These are phyloP conservation scores for Pseudonitzschia pungens DNA, from an alignment of 108 stramenopile species.

Conservation along the genomic window DNA sequence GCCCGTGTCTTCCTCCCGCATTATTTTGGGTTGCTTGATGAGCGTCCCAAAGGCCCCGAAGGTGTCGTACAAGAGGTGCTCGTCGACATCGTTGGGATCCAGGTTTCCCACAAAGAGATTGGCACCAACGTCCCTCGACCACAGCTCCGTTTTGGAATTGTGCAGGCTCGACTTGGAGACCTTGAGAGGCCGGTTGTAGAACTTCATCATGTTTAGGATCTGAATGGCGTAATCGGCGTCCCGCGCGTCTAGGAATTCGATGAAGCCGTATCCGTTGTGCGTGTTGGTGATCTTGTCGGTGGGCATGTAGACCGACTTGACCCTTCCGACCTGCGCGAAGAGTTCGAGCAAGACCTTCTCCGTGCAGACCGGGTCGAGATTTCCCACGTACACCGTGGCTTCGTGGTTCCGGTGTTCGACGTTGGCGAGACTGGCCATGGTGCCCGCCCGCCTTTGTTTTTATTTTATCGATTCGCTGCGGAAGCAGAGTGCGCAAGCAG, in stretches of 20 bases:
- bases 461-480: no score
- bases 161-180: conserved; percentile 90
- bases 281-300: conserved; percentile 91
- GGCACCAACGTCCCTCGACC: conserved; percentile 88
- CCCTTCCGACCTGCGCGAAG: conserved; percentile 92
- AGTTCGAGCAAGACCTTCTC: conserved; percentile 95
- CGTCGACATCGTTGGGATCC: conserved; percentile 93
- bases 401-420: conserved; percentile 99
- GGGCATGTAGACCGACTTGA: conserved; percentile 96
- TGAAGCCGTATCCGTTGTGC: conserved; percentile 95
- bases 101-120: conserved; percentile 98
- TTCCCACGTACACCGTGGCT: conserved; percentile 97
- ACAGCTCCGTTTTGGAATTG: conserved; percentile 63
- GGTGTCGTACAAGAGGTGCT: conserved; percentile 97
- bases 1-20: conserved; percentile 87
- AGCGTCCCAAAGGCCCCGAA: conserved; percentile 97
- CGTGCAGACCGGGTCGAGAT: conserved; percentile 83
- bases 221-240: conserved; percentile 98
- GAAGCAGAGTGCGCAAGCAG: no score
- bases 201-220: conserved; percentile 96
- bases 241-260: conserved; percentile 89
- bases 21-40: conserved; percentile 86
- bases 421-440: conserved; percentile 85
- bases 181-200: conserved; percentile 88
- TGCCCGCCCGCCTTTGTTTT: no score